phyloP scores from a whole-genome alignment of 805 yeast genomes.

The Ogataea nonfermentans region DNA sequence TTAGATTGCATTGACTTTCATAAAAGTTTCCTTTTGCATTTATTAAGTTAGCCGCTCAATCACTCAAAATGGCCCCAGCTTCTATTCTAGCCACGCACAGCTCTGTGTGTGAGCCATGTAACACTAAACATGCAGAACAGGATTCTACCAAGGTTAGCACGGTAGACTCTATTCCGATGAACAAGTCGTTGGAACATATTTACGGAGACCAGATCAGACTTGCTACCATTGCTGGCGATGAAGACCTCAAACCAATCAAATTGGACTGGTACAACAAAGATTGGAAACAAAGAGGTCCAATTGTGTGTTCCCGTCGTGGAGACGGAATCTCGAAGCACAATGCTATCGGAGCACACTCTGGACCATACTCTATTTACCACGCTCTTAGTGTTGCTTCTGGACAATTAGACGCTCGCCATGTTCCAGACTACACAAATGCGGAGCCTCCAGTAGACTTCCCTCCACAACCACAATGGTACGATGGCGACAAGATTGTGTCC shows the following conservation, averaged over 20 bases:
- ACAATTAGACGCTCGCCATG: conserved; percentile 50
- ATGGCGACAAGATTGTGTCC: conserved; percentile 55
- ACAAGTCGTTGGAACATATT: conserved; percentile 22
- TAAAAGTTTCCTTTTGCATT: neutral
- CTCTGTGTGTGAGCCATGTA: conserved; percentile 6
- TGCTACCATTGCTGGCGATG: conserved; percentile 54
- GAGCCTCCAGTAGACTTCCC: conserved; percentile 58
- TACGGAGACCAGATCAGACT: conserved; percentile 38
- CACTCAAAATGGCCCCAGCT: conserved; percentile 11
- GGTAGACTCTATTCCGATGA: conserved; percentile 15
- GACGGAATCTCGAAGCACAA: conserved; percentile 54
- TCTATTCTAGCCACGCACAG: conserved; percentile 8
- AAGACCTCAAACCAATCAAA: conserved; percentile 46
- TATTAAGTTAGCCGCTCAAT: conserved; percentile 2
- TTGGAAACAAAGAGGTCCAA: conserved; percentile 52
- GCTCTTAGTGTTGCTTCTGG: conserved; percentile 63
- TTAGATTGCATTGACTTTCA: neutral
- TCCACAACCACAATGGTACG: conserved; percentile 57
- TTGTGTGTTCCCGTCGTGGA: conserved; percentile 51
- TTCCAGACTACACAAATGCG: conserved; percentile 61
- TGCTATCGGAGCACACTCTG: conserved; percentile 64
- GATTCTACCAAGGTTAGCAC: neutral
- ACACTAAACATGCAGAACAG: neutral
- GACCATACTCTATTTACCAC: conserved; percentile 62
- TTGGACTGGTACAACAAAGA: conserved; percentile 54